These are phyloP conservation scores for Tricladium varicosporioides DNA, from an alignment of 2,329 filamentous ascomycete genomes.

Conservation along the genomic window DNA sequence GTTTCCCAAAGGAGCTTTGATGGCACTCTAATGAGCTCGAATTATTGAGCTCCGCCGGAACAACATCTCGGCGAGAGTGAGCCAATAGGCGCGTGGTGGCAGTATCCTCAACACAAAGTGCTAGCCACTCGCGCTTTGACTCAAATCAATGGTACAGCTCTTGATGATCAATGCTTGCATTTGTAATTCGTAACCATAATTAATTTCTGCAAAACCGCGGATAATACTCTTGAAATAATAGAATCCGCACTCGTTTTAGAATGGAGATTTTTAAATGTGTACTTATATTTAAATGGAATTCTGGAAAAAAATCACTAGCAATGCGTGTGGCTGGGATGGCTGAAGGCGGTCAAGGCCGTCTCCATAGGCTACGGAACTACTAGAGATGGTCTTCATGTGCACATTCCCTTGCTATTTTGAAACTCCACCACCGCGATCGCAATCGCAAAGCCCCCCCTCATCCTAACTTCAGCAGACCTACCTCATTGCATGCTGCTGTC, in stretches of 20 bases:
- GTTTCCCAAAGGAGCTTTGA: background rate
- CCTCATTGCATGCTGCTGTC: background rate
- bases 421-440: background rate
- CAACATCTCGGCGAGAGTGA: background rate
- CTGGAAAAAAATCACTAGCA: too few relatives aligned
- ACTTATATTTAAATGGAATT: too few relatives aligned
- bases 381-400: background rate
- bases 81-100: background rate
- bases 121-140: background rate
- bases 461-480: background rate
- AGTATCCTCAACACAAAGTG: background rate
- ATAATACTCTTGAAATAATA: too few relatives aligned
- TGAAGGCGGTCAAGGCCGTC: too few relatives aligned
- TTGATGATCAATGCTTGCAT: too few relatives aligned
- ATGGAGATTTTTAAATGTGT: too few relatives aligned
- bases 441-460: background rate
- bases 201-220: too few relatives aligned
- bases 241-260: too few relatives aligned
- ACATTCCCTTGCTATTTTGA: background rate
- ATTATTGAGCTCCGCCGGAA: background rate
- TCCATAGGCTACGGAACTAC: too few relatives aligned
- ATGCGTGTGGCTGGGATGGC: too few relatives aligned
- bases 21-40: background rate
- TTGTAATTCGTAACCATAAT: too few relatives aligned
- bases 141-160: too few relatives aligned